Percentiles rank a stretch among this genome's conserved stretches.
Evolutionary conservation across 345 rosid genomes (phyloP).

Genomic region (Eucalyptus urophylla): DNA sequence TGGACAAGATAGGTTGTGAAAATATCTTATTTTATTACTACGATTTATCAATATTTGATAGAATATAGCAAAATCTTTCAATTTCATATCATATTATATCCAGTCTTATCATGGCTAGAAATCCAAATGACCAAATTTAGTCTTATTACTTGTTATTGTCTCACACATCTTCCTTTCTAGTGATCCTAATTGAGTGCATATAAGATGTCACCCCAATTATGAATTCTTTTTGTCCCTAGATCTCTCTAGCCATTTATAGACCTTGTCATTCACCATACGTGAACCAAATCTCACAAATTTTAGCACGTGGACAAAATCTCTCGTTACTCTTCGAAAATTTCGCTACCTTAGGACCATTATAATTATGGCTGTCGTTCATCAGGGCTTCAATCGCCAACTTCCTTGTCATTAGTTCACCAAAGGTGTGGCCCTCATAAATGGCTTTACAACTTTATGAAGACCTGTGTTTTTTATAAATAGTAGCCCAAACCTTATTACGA

Average conservation of each 20-base stretch:
- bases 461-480: not conserved
- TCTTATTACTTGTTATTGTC: too few species aligned
- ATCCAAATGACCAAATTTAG: too few species aligned
- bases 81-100: too few species aligned
- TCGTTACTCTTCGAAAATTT: rapidly evolving
- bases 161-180: too few species aligned
- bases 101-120: too few species aligned
- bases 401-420: not conserved
- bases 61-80: too few species aligned
- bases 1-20: not conserved
- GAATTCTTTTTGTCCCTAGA: not conserved
- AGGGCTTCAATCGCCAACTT: not conserved
- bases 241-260: not conserved
- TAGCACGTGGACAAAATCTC: not conserved
- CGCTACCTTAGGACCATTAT: too few species aligned
- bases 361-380: not conserved
- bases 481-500: rapidly evolving
- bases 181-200: not conserved
- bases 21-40: not conserved
- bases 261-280: not conserved
- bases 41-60: not conserved
- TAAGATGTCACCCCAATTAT: not conserved
- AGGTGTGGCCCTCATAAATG: not conserved
- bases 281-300: not conserved
- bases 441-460: not conserved